Base-by-base conservation (phyloP, 148 eudicot genomes). In the Arbutus unedo region DNA sequence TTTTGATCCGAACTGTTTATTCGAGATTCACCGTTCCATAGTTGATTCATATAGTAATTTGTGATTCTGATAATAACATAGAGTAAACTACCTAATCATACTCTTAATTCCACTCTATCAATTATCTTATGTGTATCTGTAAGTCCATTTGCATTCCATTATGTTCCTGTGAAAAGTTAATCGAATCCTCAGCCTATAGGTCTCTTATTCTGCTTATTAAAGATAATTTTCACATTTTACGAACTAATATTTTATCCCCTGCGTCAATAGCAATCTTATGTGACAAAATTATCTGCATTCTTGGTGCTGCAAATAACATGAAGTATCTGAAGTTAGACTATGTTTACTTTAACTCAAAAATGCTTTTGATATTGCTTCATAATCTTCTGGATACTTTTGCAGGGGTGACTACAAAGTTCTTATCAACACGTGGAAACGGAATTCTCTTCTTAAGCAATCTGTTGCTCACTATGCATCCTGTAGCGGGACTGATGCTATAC, bases 381-480 rank as follows among this genome's bases (percentile, higher is more conserved):
- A 72, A 4, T 25, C 14, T 31, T 64, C 7, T 23, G 21, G 18
- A 38, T 49, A 74, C 19, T 62, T 75, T 70, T 85, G 41, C 90
- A 90, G 96, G 84, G 92, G 90, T 56, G 91, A 93, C 60, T 93
- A 93, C 88, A 92, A 93, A 18, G 89, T 93, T 53, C 91, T 93
- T 38, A 88, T 93, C 84, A 93, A 93, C 89, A 92, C 95, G 50
- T 93, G 97, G 97, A 92, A 91, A 89, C 85, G 91, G 21, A 88
- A 92, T 88, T 83, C 90, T 87, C 92, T 91, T 47, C 88, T 93
- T 44, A 93, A 91, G 89, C 91, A 92, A 78, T 92, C 91, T 55
- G 91, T 92, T 84, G 90, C 91, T 81, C 93, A 92, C 59, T 92
- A 93, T 89, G 93, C 93, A 81, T 93, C 95, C 18, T 93, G 97